These are phyloP conservation scores for Claviceps maximensis DNA, from an alignment of 2,329 filamentous ascomycete genomes.

Conservation along the genomic window DNA sequence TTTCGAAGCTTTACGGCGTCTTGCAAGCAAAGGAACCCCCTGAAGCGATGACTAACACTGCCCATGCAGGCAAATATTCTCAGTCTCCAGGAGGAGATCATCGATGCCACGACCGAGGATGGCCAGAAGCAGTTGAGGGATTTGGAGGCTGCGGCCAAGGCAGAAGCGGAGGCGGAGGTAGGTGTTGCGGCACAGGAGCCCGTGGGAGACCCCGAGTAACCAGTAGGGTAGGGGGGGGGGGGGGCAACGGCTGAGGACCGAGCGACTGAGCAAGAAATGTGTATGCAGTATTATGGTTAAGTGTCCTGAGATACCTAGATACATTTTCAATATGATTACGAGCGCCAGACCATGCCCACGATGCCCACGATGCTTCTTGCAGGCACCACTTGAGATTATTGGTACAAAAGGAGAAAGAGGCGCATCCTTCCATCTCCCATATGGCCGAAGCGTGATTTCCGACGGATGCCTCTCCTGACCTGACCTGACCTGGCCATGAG, in stretches of 20 bases:
- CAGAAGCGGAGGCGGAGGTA: slow-evolving; percentile 11
- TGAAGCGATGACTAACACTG: not conserved
- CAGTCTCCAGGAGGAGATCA: slow-evolving; percentile 82
- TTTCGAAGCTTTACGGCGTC: not conserved
- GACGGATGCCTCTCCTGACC: no score
- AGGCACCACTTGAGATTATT: no score
- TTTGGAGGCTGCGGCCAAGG: slow-evolving; percentile 42
- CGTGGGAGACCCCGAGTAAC: not conserved
- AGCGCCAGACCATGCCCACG: no score
- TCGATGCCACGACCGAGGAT: slow-evolving; percentile 86
- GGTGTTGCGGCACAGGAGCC: not conserved
- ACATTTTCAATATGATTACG: not conserved
- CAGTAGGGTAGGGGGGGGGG: not conserved
- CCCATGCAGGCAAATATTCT: slow-evolving; percentile 59
- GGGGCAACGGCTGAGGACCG: no score
- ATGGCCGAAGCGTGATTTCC: no score
- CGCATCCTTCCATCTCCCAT: no score
- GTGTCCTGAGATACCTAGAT: not conserved
- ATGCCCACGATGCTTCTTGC: no score
- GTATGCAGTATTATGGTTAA: not conserved
- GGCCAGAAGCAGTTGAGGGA: slow-evolving; percentile 66
- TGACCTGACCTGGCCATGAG: no score
- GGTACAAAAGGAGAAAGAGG: no score
- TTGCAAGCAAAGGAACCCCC: not conserved
- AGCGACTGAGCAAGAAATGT: not conserved